Evolutionary conservation across 345 rosid species (phyloP).

Genomic region (Salix suchowensis): DNA sequence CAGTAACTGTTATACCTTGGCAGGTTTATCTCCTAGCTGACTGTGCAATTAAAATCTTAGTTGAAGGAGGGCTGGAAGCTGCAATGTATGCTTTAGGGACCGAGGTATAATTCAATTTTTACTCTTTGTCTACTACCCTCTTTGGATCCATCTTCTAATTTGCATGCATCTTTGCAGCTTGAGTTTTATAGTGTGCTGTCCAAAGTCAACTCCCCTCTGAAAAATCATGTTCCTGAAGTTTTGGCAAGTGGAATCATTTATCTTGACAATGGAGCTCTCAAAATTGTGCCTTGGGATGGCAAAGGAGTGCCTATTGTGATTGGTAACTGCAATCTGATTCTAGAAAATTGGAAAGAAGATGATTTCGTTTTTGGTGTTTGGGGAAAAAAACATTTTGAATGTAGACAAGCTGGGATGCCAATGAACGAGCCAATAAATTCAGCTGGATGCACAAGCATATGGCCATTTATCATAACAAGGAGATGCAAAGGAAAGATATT

Average conservation of each 20-base stretch:
- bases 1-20: conserved; percentile 22
- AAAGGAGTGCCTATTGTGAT: conserved; percentile 64
- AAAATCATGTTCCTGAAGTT: conserved; percentile 62
- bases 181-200: conserved; percentile 61
- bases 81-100: conserved; percentile 77
- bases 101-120: conserved; percentile 47
- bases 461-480: conserved; percentile 83
- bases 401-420: conserved; percentile 44
- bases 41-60: conserved; percentile 68
- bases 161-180: conserved; percentile 53
- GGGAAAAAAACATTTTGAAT: conserved; percentile 66
- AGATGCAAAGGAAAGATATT: conserved; percentile 88
- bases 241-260: conserved; percentile 73
- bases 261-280: conserved; percentile 58
- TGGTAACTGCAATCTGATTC: conserved; percentile 39
- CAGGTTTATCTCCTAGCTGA: conserved; percentile 82
- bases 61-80: conserved; percentile 79
- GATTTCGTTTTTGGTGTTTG: conserved; percentile 73
- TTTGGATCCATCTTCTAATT: conserved; percentile 14
- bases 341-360: conserved; percentile 32
- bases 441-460: conserved; percentile 42
- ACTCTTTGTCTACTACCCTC: conserved; percentile 1
- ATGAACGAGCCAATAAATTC: conserved; percentile 29
- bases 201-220: conserved; percentile 52
- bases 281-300: conserved; percentile 84